Conservation (phyloP, 2,329 filamentous ascomycete species). For the Fonsecaea pugnacius region DNA sequence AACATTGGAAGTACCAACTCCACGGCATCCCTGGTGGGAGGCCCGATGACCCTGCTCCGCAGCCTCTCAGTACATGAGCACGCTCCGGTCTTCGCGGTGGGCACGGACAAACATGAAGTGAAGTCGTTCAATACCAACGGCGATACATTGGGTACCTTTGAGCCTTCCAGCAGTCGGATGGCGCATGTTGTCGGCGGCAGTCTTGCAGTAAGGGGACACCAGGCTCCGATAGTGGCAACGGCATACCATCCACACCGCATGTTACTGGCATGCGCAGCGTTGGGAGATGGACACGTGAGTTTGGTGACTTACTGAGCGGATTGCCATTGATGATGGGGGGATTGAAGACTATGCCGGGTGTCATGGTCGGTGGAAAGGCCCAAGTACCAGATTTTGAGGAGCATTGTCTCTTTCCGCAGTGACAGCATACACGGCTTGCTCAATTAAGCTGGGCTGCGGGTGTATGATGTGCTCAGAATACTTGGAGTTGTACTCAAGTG, state of each 20-base stretch:
- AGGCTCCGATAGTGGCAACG: slow-evolving; percentile 81
- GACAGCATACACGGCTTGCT: not conserved
- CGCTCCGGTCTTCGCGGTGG: slow-evolving; percentile 90
- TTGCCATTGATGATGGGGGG: not conserved
- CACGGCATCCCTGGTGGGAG: slow-evolving; percentile 65
- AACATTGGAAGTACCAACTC: not conserved
- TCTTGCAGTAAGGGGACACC: slow-evolving; percentile 58
- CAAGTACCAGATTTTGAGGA: not conserved
- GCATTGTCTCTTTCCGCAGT: not conserved
- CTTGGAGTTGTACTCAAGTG: too few relatives aligned
- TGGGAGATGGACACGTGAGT: slow-evolving; percentile 88
- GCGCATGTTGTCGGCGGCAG: slow-evolving; percentile 32
- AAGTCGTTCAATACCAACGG: slow-evolving; percentile 92
- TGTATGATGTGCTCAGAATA: not conserved
- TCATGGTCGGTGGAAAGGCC: not conserved
- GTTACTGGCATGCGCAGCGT: slow-evolving; percentile 82
- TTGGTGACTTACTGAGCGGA: slow-evolving; percentile 26
- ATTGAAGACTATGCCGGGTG: not conserved
- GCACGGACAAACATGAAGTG: slow-evolving; percentile 83
- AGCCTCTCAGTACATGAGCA: slow-evolving; percentile 95
- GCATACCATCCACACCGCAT: slow-evolving; percentile 95
- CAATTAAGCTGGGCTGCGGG: not conserved
- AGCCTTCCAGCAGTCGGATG: slow-evolving; percentile 48
- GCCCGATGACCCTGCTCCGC: slow-evolving; percentile 59
- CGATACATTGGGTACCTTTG: slow-evolving; percentile 75